Evolutionary conservation across 2,329 filamentous ascomycete species (phyloP).

Genomic region (Penicillium sp.): DNA sequence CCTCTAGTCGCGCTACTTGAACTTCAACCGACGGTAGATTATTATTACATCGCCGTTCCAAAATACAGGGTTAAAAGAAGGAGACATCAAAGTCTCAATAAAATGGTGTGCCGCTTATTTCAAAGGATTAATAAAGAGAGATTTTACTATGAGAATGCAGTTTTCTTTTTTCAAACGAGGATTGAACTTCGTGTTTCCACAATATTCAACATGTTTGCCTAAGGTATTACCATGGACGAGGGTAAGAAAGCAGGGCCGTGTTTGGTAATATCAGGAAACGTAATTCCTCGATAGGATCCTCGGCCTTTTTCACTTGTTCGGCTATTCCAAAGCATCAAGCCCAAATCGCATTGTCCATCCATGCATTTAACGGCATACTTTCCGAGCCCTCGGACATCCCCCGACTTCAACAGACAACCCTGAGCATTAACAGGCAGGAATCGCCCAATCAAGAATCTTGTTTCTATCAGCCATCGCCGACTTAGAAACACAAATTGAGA

Average conservation of each 20-base stretch:
- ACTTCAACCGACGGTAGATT: conserved; percentile 48
- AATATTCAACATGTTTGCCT: too few species aligned
- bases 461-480: not conserved
- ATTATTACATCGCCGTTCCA: too few species aligned
- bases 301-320: not conserved
- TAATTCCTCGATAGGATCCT: not conserved
- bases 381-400: conserved; percentile 13
- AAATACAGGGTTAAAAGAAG: too few species aligned
- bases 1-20: conserved; percentile 45
- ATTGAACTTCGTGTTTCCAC: too few species aligned
- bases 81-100: too few species aligned
- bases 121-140: too few species aligned
- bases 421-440: not conserved
- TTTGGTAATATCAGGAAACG: too few species aligned
- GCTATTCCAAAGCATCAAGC: not conserved
- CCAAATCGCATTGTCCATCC: not conserved
- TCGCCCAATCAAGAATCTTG: not conserved
- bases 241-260: too few species aligned
- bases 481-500: not conserved
- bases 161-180: too few species aligned
- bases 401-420: conserved; percentile 3
- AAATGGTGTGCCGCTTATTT: too few species aligned
- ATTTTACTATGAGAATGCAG: too few species aligned
- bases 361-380: not conserved
- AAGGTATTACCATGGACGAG: too few species aligned